A percentile compares a stretch with the other conserved stretches of the same genome.
Evolutionary conservation across 2,329 filamentous ascomycete genomes (phyloP).

Genomic region (Purpureocillium lavendulum): DNA sequence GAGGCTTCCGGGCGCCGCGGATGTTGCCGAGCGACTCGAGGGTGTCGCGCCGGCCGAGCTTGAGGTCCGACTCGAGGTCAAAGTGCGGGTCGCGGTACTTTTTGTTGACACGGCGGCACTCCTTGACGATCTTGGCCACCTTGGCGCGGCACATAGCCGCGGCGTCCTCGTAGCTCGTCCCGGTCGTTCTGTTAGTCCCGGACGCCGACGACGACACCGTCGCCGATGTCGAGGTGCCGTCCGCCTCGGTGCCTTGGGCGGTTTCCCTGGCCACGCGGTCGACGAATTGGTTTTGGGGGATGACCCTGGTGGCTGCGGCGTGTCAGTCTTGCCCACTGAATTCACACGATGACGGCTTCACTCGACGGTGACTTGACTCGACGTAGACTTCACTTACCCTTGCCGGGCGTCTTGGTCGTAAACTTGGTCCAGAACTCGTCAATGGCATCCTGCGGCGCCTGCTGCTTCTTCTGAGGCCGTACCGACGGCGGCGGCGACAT

Average conservation of each 20-base stretch:
- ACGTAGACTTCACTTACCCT: constrained; percentile 34
- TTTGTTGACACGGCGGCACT: constrained; percentile 70
- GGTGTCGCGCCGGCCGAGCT: constrained; percentile 44
- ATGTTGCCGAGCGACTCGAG: constrained; percentile 34
- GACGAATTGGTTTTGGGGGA: constrained; percentile 60
- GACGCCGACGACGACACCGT: constrained; percentile 24
- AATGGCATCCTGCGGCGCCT: constrained; percentile 58
- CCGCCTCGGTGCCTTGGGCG: background rate
- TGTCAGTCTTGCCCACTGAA: background rate
- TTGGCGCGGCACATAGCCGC: constrained; percentile 58
- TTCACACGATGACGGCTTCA: background rate
- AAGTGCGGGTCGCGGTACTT: constrained; percentile 86
- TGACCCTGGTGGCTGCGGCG: constrained; percentile 54
- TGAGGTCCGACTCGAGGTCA: constrained; percentile 71
- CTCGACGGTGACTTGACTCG: background rate
- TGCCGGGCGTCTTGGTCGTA: constrained; percentile 61
- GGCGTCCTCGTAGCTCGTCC: constrained; percentile 66
- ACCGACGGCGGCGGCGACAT: background rate
- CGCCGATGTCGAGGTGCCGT: constrained; percentile 38
- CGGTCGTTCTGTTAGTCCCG: constrained; percentile 29
- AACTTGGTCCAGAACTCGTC: constrained; percentile 70
- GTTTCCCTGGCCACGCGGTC: constrained; percentile 46
- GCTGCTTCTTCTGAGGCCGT: constrained; percentile 29
- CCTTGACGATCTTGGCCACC: constrained; percentile 51
- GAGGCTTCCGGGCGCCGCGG: constrained; percentile 10